A percentile compares a stretch with the other conserved stretches of the same genome.
These are phyloP conservation scores for Talaromyces sp. DNA, from an alignment of 2,329 filamentous ascomycete genomes.

Conservation along the genomic window DNA sequence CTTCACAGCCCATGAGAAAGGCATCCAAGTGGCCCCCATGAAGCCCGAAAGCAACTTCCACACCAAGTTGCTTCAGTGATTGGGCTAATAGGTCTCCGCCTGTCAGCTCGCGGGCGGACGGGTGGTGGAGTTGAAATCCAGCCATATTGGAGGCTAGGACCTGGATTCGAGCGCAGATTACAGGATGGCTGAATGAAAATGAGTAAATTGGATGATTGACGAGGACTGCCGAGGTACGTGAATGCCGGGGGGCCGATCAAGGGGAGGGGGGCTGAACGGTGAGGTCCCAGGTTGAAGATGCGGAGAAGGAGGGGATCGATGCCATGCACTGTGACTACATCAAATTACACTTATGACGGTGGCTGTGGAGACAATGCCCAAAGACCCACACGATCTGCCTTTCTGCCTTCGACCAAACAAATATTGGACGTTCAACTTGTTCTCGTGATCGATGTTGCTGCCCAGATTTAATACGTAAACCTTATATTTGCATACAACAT, in stretches of 20 bases:
- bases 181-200: no score
- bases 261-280: not conserved
- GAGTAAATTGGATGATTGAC: no score
- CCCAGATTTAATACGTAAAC: no score
- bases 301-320: not conserved
- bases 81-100: constrained; percentile 53
- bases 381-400: constrained; percentile 11
- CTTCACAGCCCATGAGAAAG: constrained; percentile 49
- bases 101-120: constrained; percentile 43
- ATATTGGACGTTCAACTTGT: constrained; percentile 13
- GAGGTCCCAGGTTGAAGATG: not conserved
- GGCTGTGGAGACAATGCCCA: not conserved
- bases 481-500: no score
- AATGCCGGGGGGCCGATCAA: not conserved
- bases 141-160: constrained; percentile 14
- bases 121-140: constrained; percentile 23
- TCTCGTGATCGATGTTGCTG: no score
- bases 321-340: not conserved
- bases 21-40: constrained; percentile 54
- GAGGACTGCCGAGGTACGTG: not conserved
- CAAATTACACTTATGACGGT: not conserved
- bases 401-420: constrained; percentile 11
- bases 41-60: constrained; percentile 50
- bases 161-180: no score
- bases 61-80: constrained; percentile 45